These are phyloP conservation scores for Lachnellula cervina DNA, from an alignment of 2,329 filamentous ascomycete genomes.

Conservation along the genomic window DNA sequence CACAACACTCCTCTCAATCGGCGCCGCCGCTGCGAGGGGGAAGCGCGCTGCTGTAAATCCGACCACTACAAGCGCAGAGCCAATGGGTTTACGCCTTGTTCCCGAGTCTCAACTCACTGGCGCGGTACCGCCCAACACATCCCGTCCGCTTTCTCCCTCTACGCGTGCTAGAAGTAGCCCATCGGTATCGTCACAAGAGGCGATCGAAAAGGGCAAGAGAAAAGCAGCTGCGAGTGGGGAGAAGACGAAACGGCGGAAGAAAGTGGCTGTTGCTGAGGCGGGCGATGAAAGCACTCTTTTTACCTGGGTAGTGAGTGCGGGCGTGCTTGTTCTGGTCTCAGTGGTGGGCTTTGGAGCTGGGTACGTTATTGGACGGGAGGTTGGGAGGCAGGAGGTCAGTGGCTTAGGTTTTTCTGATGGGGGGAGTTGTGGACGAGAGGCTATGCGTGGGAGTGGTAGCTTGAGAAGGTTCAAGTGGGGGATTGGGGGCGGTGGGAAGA, in stretches of 20 bases:
- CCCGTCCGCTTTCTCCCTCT: slow-evolving; percentile 22
- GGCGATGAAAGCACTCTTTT: slow-evolving; percentile 47
- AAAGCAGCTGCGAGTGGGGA: slow-evolving; percentile 37
- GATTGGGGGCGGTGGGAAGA: slow-evolving; percentile 22
- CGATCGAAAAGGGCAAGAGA: slow-evolving; percentile 47
- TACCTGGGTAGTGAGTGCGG: slow-evolving; percentile 60
- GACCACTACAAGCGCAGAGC: slow-evolving; percentile 19
- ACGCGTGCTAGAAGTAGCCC: slow-evolving; percentile 23
- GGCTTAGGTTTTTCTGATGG: slow-evolving; percentile 15
- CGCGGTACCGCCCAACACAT: slow-evolving; percentile 22
- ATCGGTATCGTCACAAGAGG: slow-evolving; percentile 22
- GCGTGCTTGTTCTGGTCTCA: slow-evolving; percentile 62
- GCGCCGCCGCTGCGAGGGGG: slow-evolving; percentile 81
- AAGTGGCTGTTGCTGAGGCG: slow-evolving; percentile 33
- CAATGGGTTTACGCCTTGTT: slow-evolving; percentile 53
- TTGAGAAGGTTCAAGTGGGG: slow-evolving; percentile 30
- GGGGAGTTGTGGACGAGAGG: slow-evolving; percentile 25
- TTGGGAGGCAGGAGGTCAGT: slow-evolving; percentile 53
- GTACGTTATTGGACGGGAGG: slow-evolving; percentile 63
- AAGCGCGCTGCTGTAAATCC: slow-evolving; percentile 46
- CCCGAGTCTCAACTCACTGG: slow-evolving; percentile 56
- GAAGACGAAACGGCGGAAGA: slow-evolving; percentile 43
- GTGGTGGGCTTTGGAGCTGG: slow-evolving; percentile 66
- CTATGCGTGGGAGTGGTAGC: slow-evolving; percentile 21
- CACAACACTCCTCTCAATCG: slow-evolving; percentile 93